Base-by-base conservation (phyloP, 1,284 basidiomycete genomes). In the Naganishia sp. region DNA sequence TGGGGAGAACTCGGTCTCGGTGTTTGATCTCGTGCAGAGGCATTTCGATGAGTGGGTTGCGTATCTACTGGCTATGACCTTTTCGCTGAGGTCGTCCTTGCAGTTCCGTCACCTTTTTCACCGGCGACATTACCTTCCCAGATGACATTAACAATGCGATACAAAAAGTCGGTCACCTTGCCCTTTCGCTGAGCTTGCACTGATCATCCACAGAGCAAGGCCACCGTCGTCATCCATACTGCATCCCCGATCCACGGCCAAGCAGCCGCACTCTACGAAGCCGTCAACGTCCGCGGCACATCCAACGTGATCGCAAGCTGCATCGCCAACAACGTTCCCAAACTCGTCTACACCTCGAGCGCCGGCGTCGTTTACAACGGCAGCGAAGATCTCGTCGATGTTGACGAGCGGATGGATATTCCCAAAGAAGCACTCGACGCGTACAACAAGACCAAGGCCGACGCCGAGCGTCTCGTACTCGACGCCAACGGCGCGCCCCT, bases 391-490 rank as follows among this genome's bases (percentile, higher is more conserved):
- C 83, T 95, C 54, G 84, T 91, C 71, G 88, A 94, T 75, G 86
- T 90, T 41, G 96, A 99, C 79, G 96, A 99, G 81, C 87, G 95
- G 18, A 77, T 92, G 58, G 86, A 87, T 0, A 86, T 86, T 72
- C 93, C 93, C 0, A 84, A 85, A 47, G 85, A 85, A 53, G 85
- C 89, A 1, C 84, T 95, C 76, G 94, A 98, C 77, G 88, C 90
- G 0, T 99, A 99, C 81, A 97, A 94, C 77, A 90, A 92, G 71
- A 94, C 93, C n/a, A 99, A 99, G 81, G 90, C 90, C 21, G 86
- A 89, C 73, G 95, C 91, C 0, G 96, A 99, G 79, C 83, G 84
- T 52, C 83, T 90, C 51, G 88, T 98, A 2, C 82, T 99, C 3
- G 85, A 84, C 43, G 92, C 95, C 11, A 99, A 98, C 75, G 89